phyloP scores from a whole-genome alignment of 1,139 yeast genomes.

The Williopsis jadinii region DNA sequence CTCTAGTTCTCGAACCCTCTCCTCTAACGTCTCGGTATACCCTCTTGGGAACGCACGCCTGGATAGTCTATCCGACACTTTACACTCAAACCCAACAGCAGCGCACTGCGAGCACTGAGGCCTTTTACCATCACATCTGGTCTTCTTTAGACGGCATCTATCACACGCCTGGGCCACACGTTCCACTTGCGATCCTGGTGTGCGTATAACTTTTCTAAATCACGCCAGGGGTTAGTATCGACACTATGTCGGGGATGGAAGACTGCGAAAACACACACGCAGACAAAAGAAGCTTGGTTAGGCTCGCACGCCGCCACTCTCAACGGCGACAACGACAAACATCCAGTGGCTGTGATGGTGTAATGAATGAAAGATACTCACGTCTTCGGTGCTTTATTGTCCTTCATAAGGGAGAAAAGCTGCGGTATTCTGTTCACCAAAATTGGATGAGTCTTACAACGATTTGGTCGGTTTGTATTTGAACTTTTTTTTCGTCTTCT shows the following conservation, averaged over 20 bases:
- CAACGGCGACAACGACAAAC: too few species aligned
- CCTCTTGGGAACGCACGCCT: conserved; percentile 73
- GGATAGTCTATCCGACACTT: conserved; percentile 62
- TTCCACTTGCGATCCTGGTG: conserved; percentile 25
- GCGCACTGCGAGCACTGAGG: conserved; percentile 64
- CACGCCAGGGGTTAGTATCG: too few species aligned
- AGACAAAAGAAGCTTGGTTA: too few species aligned
- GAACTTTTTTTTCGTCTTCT: too few species aligned
- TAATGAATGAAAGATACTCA: neutral
- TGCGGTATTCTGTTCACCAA: neutral
- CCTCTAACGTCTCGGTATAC: conserved; percentile 68
- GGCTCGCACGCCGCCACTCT: too few species aligned
- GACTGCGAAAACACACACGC: too few species aligned
- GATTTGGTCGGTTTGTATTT: too few species aligned
- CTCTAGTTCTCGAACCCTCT: conserved; percentile 52
- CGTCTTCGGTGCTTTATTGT: conserved; percentile 1
- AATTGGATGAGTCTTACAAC: too few species aligned
- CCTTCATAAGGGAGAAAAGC: neutral
- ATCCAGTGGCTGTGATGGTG: too few species aligned
- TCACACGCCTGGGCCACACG: conserved; percentile 76
- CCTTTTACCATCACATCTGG: conserved; percentile 65
- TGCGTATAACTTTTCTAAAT: conserved; percentile 21
- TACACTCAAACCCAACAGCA: conserved; percentile 61
- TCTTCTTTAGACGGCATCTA: conserved; percentile 68
- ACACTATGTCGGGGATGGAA: too few species aligned